These are phyloP conservation scores for Penicillium brasilianum DNA, from an alignment of 2,329 filamentous ascomycete genomes.

Conservation along the genomic window DNA sequence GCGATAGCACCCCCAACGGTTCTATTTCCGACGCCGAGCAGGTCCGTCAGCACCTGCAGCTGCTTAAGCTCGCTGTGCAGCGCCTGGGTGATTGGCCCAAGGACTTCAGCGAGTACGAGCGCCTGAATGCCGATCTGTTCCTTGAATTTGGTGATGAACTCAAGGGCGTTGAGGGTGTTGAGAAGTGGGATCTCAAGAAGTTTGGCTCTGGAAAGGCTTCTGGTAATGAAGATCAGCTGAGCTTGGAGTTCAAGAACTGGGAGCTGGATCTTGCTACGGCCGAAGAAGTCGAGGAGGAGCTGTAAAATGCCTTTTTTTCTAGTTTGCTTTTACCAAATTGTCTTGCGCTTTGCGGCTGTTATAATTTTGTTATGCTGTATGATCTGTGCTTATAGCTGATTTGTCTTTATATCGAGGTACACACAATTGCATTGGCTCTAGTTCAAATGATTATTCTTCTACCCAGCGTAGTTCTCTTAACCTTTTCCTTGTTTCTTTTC, in stretches of 20 bases:
- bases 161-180: constrained; percentile 50
- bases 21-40: constrained; percentile 36
- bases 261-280: constrained; percentile 27
- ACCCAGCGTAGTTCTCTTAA: no score
- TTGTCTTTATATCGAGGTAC: neutral
- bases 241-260: constrained; percentile 32
- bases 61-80: constrained; percentile 48
- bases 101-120: constrained; percentile 54
- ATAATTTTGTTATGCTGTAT: neutral
- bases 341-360: neutral
- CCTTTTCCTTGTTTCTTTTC: no score
- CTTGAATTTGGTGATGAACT: constrained; percentile 47
- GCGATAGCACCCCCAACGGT: constrained; percentile 21
- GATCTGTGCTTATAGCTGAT: neutral
- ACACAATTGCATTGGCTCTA: neutral
- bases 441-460: neutral
- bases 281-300: constrained; percentile 28
- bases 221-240: constrained; percentile 37
- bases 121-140: constrained; percentile 53
- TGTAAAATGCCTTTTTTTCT: constrained; percentile 12
- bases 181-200: constrained; percentile 54
- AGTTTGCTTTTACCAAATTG: neutral
- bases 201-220: constrained; percentile 57
- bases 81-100: constrained; percentile 53
- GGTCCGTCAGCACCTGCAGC: constrained; percentile 43